Conservation (phyloP, 805 yeast genomes). For the Ogataea neopini region DNA sequence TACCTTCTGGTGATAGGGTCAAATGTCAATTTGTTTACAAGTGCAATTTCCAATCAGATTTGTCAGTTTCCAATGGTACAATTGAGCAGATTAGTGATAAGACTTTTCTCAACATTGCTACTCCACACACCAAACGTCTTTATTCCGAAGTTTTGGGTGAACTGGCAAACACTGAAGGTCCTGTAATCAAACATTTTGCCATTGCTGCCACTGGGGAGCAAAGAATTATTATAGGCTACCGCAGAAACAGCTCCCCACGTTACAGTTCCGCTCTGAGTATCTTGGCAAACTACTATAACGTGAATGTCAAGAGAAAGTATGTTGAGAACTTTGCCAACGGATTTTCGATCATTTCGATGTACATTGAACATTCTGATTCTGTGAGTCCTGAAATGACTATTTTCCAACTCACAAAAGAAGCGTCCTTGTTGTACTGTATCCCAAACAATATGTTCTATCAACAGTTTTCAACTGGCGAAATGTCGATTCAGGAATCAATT, state of each 20-base stretch:
- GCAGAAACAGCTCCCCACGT: constrained; percentile 79
- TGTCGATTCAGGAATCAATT: constrained; percentile 91
- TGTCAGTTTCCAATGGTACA: constrained; percentile 39
- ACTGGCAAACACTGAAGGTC: constrained; percentile 79
- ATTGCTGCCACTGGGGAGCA: constrained; percentile 80
- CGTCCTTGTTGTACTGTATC: constrained; percentile 85
- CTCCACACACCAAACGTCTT: constrained; percentile 73
- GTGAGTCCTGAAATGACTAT: constrained; percentile 67
- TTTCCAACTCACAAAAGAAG: constrained; percentile 90
- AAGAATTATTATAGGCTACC: constrained; percentile 85
- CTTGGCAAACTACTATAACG: constrained; percentile 84
- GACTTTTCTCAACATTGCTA: constrained; percentile 74
- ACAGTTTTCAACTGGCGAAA: constrained; percentile 68
- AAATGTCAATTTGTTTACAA: constrained; percentile 81
- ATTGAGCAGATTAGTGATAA: constrained; percentile 73
- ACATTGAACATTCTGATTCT: constrained; percentile 64
- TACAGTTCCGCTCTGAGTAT: constrained; percentile 86
- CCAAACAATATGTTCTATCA: constrained; percentile 83
- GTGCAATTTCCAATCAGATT: constrained; percentile 48
- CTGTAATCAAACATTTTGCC: constrained; percentile 85
- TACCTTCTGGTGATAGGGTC: constrained; percentile 48
- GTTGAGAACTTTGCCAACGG: constrained; percentile 94
- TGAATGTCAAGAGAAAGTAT: constrained; percentile 83
- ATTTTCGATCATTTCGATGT: constrained; percentile 81
- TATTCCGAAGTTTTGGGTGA: constrained; percentile 72